These are phyloP conservation scores for Meyerozyma sp. DNA, from an alignment of 1,139 yeast species.

Conservation along the genomic window DNA sequence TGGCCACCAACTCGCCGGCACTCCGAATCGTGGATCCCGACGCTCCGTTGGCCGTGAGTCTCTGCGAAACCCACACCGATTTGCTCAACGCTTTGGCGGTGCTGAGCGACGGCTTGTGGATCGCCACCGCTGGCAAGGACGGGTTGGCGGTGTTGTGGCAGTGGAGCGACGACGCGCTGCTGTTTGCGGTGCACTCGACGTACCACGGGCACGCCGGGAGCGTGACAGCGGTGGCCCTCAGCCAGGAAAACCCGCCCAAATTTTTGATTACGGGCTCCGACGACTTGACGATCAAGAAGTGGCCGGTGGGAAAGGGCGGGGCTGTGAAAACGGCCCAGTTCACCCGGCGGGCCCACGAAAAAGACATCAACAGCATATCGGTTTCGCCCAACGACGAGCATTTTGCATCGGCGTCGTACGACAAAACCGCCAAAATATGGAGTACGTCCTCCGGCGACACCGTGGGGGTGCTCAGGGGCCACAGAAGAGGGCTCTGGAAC, in stretches of 20 bases:
- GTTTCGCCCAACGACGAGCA: slow-evolving; percentile 82
- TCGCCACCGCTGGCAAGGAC: slow-evolving; percentile 93
- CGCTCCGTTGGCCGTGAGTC: slow-evolving; percentile 54
- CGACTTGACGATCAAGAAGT: slow-evolving; percentile 86
- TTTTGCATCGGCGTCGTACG: slow-evolving; percentile 95
- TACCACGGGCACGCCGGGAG: slow-evolving; percentile 86
- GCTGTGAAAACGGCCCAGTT: slow-evolving; percentile 57
- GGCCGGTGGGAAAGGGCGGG: slow-evolving; percentile 60
- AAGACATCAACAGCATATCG: slow-evolving; percentile 86
- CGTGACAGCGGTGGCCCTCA: slow-evolving; percentile 76
- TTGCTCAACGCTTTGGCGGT: slow-evolving; percentile 76
- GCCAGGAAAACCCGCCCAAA: slow-evolving; percentile 58
- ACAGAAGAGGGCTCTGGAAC: slow-evolving; percentile 93
- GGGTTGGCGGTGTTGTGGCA: slow-evolving; percentile 80
- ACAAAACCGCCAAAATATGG: slow-evolving; percentile 89
- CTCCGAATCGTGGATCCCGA: slow-evolving; percentile 62
- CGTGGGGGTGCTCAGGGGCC: slow-evolving; percentile 80
- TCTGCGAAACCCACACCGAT: slow-evolving; percentile 81
- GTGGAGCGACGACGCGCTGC: slow-evolving; percentile 32
- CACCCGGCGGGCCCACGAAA: slow-evolving; percentile 94
- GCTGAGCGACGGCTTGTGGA: slow-evolving; percentile 77
- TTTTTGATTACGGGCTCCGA: slow-evolving; percentile 82
- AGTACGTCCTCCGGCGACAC: slow-evolving; percentile 76
- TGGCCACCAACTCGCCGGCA: slow-evolving; percentile 95
- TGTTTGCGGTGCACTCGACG: slow-evolving; percentile 51